Conservation (phyloP, 1,284 basidiomycete species). For the Spongiforma sp. region DNA sequence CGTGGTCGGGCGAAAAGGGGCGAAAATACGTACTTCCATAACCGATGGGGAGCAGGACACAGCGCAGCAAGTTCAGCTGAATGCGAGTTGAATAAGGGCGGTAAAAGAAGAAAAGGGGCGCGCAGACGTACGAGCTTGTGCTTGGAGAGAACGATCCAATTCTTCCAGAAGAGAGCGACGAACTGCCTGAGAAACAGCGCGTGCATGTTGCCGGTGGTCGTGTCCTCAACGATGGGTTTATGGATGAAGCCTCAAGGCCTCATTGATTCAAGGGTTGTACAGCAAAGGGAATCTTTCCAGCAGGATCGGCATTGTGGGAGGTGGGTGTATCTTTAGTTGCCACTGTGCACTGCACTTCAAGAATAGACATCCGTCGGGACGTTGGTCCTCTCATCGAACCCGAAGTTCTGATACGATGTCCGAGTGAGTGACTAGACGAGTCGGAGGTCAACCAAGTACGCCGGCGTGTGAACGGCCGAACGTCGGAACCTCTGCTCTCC, state of each 20-base stretch:
- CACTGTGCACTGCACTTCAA: neutral
- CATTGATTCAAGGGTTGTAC: neutral
- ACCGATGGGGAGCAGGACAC: slow-evolving; percentile 69
- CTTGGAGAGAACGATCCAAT: slow-evolving; percentile 72
- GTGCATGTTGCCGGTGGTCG: slow-evolving; percentile 8
- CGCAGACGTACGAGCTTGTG: slow-evolving; percentile 60
- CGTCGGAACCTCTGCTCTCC: too few relatives aligned
- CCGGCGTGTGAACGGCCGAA: too few relatives aligned
- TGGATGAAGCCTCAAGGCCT: neutral
- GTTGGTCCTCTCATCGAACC: too few relatives aligned
- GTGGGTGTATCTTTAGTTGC: slow-evolving; percentile 4
- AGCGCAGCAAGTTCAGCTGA: slow-evolving; percentile 69
- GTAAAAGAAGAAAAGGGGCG: too few relatives aligned
- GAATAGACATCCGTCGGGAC: too few relatives aligned
- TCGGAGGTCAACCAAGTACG: too few relatives aligned
- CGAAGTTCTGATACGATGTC: too few relatives aligned
- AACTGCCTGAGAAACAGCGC: slow-evolving; percentile 65
- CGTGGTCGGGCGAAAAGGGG: neutral
- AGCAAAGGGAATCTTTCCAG: neutral
- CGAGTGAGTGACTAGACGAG: too few relatives aligned
- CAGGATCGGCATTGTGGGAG: slow-evolving; percentile 10
- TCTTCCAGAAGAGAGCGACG: slow-evolving; percentile 70
- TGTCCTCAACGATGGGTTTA: slow-evolving; percentile 8
- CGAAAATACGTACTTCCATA: slow-evolving; percentile 49
- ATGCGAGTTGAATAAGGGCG: too few relatives aligned